Base-by-base conservation (phyloP, 495 filamentous ascomycete genomes). In the Glarea lozoyensis region DNA sequence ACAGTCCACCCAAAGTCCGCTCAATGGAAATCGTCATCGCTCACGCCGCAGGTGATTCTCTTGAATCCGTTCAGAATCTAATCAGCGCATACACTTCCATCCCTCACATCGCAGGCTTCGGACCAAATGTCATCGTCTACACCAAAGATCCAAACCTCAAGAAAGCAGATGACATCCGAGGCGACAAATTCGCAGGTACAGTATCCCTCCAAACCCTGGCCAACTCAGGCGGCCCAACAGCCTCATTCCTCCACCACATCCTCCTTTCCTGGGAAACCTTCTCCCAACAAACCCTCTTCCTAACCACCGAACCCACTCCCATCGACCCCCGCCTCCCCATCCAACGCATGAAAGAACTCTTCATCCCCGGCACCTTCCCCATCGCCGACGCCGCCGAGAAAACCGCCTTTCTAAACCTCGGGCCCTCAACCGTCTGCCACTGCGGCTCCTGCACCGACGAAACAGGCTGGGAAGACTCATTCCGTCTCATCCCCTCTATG, bases 221-320 rank as follows among this genome's bases (percentile, higher is more conserved):
- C 7, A 69, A 72, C 31, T 46, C 44, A 20, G 66, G 68, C 11
- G 58, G 68, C 2, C 58, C 65, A 45, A 54, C 60, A 4, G 63
- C 61, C 6, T 63, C 65, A 13, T 68, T 63, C 49, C 62, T 72
- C 18, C 38, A 56, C 43, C 68, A 72, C 43, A 66, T 72, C 38
- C 27, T 65, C 2, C 40, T 48, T 23, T 25, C 56, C 37, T 72
- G 62, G 60, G 62, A 68, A 25, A 46, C 45, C 10, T 56, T 72
- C 4, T 58, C 68, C 18, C 49, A 54, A 19, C 65, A 70, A 42
- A 67, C 63, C 1, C 40, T 72, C 34, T 72, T 72, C 50, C 36
- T 53, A 21, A 29, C 41, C 31, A 67, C 66, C 48, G 55, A 56
- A 15, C 58, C 25, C 12, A 44, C 56, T 21, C 58, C 63, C 36